Conservation (phyloP, 2,329 filamentous ascomycete genomes). For the Canariomyces notabilis region DNA sequence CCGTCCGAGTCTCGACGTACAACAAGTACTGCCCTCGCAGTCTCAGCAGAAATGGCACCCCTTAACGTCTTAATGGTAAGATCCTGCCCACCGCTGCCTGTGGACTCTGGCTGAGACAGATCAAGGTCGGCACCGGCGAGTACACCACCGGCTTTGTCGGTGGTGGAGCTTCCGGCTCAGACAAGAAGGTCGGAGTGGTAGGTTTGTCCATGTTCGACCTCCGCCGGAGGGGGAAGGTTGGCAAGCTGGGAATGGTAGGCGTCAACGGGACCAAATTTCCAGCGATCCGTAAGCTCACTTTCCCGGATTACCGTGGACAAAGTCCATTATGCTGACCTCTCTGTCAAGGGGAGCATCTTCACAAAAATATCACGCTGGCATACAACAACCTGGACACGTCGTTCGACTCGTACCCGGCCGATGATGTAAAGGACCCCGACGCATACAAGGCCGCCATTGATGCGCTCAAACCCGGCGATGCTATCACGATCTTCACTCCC, state of each 20-base stretch:
- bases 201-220: slow-evolving; percentile 86
- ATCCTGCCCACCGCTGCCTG: neutral
- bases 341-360: slow-evolving; percentile 66
- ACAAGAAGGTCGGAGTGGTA: slow-evolving; percentile 95
- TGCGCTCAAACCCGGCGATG: slow-evolving; percentile 71
- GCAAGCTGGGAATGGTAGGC: slow-evolving; percentile 81
- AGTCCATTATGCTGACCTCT: slow-evolving; percentile 3
- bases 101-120: slow-evolving; percentile 7
- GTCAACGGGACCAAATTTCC: slow-evolving; percentile 86
- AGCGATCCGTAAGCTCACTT: slow-evolving; percentile 66
- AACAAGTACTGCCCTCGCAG: neutral
- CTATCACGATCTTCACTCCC: slow-evolving; percentile 93
- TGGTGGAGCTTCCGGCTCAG: slow-evolving; percentile 73
- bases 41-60: neutral
- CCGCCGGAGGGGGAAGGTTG: slow-evolving; percentile 81
- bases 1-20: too few species aligned
- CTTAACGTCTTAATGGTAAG: neutral
- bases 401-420: slow-evolving; percentile 76
- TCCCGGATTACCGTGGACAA: neutral
- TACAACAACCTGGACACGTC: slow-evolving; percentile 88
- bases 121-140: slow-evolving; percentile 84
- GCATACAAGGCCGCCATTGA: slow-evolving; percentile 89
- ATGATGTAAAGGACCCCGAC: slow-evolving; percentile 68
- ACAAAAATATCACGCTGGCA: slow-evolving; percentile 79
- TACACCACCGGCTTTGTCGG: slow-evolving; percentile 95